Base-by-base conservation (phyloP, 2,329 filamentous ascomycete genomes). In the Septoria petroselini region DNA sequence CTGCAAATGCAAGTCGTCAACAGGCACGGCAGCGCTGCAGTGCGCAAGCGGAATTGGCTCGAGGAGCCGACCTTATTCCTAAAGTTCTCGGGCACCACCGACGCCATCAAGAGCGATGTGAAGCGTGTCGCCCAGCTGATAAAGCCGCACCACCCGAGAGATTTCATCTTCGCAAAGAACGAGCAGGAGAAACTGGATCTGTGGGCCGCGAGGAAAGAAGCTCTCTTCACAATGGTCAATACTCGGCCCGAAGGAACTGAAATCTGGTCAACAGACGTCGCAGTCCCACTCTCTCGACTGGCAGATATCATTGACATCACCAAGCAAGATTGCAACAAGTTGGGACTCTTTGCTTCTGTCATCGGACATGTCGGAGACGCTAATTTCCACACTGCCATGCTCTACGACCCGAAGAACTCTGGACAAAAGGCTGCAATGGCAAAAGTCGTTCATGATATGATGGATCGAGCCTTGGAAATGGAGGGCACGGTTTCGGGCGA, bases 381-480 rank as follows among this genome's bases (percentile, higher is more conserved):
- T 30, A 96, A 96, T 69, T 96, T 96, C 73, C 91, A 96, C 68
- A 85, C 91, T 66, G 88, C 85, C 65, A 93, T 96, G 70, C 85
- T 96, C 71, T 96, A 95, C 68, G 82, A 93, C 69, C 79, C 80
- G 19, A 77, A 75, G 18, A 76, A 90, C 48, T 77, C 80, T 2
- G 81, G 76, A 19, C 86, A 95, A 70, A 79, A 83, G 78, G 34
- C 86, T 85, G 58, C 88, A 93, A 1, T 87, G 93, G 66, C 78
- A 76, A 47, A 89, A 23, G 88, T 58, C 57, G 88, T 96, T 39
- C 83, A 91, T 65, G 85, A 89, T 60, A 95, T 96, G 90, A 88
- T 95, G 15, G 80, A 86, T 59, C 81, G 88, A n/a, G 91, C 90
- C 2, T 70, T 96, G 18, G 88, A 91, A 58, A 95, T 96, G 90